These are phyloP conservation scores for Talaromyces atroroseus DNA, from an alignment of 2,329 filamentous ascomycete species.

Conservation along the genomic window DNA sequence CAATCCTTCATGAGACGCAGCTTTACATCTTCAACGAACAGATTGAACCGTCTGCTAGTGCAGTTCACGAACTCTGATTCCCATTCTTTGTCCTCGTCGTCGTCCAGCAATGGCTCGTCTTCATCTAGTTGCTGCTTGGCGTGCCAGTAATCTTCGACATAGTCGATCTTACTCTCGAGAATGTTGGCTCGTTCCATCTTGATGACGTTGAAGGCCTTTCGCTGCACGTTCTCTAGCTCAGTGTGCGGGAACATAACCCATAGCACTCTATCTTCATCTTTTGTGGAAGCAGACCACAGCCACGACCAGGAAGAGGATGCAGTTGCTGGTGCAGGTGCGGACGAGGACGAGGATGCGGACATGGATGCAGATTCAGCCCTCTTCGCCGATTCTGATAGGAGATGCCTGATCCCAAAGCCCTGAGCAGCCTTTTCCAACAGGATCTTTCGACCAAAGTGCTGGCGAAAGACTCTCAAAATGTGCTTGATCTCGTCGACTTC, in stretches of 20 bases:
- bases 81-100: background rate
- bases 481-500: background rate
- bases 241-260: background rate
- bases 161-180: background rate
- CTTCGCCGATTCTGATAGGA: background rate
- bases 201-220: background rate
- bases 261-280: background rate
- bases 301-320: background rate
- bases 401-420: background rate
- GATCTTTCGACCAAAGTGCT: background rate
- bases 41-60: background rate
- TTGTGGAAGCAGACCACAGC: background rate
- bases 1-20: conserved; percentile 4
- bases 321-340: background rate
- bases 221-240: background rate
- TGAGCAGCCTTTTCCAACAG: background rate
- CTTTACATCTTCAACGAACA: background rate
- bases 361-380: background rate
- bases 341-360: background rate
- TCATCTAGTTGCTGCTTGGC: background rate
- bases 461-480: background rate
- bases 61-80: background rate
- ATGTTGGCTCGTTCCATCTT: background rate
- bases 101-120: background rate
- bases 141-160: background rate